A percentile compares a stretch with the other conserved stretches of the same genome.
These are phyloP conservation scores for Porodaedalea pini DNA, from an alignment of 1,284 basidiomycete species.

Conservation along the genomic window DNA sequence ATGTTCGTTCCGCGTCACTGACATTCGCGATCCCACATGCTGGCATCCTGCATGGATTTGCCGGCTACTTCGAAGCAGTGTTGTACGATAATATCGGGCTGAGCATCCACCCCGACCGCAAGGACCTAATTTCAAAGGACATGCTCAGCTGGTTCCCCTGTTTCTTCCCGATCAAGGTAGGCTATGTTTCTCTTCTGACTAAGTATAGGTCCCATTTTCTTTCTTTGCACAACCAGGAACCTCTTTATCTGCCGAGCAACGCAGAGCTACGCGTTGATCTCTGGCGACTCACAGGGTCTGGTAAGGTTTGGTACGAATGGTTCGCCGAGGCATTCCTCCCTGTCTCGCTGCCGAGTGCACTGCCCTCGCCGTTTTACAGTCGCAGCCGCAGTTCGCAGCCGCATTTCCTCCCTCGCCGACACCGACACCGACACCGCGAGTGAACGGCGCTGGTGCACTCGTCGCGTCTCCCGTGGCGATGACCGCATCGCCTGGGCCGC, in stretches of 20 bases:
- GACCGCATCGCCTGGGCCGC: constrained; percentile 43
- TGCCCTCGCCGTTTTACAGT: constrained; percentile 22
- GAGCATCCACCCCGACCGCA: constrained; percentile 91
- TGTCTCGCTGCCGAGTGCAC: constrained; percentile 32
- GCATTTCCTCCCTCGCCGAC: not conserved
- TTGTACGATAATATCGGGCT: constrained; percentile 87
- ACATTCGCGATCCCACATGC: constrained; percentile 94
- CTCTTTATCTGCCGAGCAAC: constrained; percentile 88
- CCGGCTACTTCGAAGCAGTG: constrained; percentile 96
- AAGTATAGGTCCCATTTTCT: not conserved
- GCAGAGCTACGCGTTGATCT: constrained; percentile 91
- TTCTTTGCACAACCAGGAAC: constrained; percentile 56
- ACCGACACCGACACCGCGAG: constrained; percentile 18
- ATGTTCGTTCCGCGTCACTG: constrained; percentile 74
- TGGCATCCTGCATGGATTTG: constrained; percentile 93
- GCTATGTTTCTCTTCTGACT: constrained; percentile 23
- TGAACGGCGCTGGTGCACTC: constrained; percentile 26
- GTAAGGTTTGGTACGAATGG: constrained; percentile 99
- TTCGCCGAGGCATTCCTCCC: constrained; percentile 88
- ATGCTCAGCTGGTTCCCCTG: constrained; percentile 99
- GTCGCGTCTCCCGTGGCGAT: constrained; percentile 37
- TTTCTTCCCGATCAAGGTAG: constrained; percentile 88
- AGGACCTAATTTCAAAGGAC: constrained; percentile 80
- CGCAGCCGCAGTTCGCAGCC: constrained; percentile 1
- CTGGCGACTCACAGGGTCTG: constrained; percentile 88